A percentile compares a stretch with the other conserved stretches of the same genome.
phyloP scores from a whole-genome alignment of 1,284 basidiomycete genomes.

The Austroboletus novae-zelandiae region DNA sequence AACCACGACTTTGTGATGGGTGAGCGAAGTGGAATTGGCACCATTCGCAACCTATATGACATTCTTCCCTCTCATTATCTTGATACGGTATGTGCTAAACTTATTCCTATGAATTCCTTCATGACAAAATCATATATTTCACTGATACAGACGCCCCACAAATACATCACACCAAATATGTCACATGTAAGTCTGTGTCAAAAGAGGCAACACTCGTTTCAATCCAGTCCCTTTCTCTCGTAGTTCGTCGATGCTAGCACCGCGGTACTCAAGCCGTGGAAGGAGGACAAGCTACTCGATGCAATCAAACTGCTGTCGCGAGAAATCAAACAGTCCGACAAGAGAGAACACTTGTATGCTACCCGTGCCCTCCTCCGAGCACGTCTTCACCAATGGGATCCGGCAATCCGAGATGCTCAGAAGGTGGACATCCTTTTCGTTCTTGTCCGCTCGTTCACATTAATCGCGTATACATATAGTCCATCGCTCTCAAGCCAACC shows the following conservation, averaged over 20 bases:
- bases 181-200: not conserved
- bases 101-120: not conserved
- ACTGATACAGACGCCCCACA: not conserved
- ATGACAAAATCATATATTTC: not conserved
- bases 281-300: not conserved
- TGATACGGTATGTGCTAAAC: not conserved
- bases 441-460: not conserved
- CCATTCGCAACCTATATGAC: slow-evolving; percentile 1
- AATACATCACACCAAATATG: not conserved
- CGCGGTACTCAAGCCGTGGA: not conserved
- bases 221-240: not conserved
- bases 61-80: slow-evolving; percentile 2
- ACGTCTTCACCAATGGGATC: not conserved
- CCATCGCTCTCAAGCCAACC: not conserved
- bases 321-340: not conserved
- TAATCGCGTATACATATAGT: not conserved
- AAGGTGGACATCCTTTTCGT: not conserved
- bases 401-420: not conserved
- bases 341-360: not conserved
- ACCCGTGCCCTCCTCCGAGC: not conserved
- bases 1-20: slow-evolving; percentile 1
- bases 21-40: slow-evolving; percentile 2
- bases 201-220: not conserved
- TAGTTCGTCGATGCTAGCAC: not conserved
- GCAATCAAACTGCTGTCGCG: not conserved